phyloP scores from a whole-genome alignment of 805 yeast genomes.

The Saccharomycopsis guyanensis region DNA sequence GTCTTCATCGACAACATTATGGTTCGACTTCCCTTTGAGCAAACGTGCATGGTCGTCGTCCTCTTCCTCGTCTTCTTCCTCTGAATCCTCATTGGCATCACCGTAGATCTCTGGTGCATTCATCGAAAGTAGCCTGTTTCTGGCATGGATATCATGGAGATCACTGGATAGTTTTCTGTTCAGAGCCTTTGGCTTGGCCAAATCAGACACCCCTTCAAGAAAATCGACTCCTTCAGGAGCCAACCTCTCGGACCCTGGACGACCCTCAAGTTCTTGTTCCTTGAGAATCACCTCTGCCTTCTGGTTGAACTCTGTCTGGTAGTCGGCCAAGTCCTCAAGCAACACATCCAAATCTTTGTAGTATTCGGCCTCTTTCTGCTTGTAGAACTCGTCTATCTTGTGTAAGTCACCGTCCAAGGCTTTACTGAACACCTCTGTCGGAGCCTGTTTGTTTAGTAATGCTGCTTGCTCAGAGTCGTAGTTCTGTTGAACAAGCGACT shows the following conservation, averaged over 20 bases:
- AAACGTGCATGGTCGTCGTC: constrained; percentile 5
- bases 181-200: background rate
- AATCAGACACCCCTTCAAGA: constrained; percentile 23
- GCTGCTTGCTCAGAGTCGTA: constrained; percentile 11
- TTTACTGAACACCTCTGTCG: constrained; percentile 44
- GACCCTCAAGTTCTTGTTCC: constrained; percentile 19
- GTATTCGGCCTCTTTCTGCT: constrained; percentile 54
- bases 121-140: constrained; percentile 13
- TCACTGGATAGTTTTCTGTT: background rate
- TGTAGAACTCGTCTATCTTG: constrained; percentile 72
- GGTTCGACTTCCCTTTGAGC: constrained; percentile 6
- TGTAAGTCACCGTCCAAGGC: constrained; percentile 72
- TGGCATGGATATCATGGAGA: constrained; percentile 5
- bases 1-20: background rate
- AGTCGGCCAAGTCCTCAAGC: constrained; percentile 54
- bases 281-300: constrained; percentile 14
- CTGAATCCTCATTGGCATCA: constrained; percentile 17
- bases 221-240: constrained; percentile 9
- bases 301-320: constrained; percentile 25
- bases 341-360: constrained; percentile 46
- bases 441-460: constrained; percentile 25
- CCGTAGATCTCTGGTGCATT: constrained; percentile 20
- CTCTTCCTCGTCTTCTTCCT: constrained; percentile 17
- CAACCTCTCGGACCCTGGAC: constrained; percentile 28
- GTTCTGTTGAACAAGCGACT: constrained; percentile 32